These are phyloP conservation scores for Epithemia pelagica DNA, from an alignment of 108 stramenopile species.

Conservation along the genomic window DNA sequence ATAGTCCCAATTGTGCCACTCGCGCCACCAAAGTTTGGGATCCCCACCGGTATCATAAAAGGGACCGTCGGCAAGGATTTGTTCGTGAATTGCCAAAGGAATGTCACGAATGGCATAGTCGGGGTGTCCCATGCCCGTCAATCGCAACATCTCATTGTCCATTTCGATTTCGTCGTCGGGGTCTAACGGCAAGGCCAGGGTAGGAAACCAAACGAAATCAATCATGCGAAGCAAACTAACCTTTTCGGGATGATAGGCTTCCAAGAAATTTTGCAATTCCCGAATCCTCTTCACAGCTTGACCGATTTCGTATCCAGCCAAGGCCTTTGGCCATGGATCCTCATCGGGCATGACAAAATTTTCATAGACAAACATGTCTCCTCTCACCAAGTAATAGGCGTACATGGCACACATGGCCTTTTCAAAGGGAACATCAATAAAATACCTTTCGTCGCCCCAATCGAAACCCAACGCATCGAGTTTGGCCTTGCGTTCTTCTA, in stretches of 20 bases:
- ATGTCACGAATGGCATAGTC: slow-evolving; percentile 65
- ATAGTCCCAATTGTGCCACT: slow-evolving; percentile 77
- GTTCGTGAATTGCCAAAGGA: slow-evolving; percentile 58
- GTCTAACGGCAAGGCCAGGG: slow-evolving; percentile 65
- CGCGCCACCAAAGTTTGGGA: slow-evolving; percentile 41
- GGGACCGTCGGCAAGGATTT: slow-evolving; percentile 71
- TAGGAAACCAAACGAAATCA: slow-evolving; percentile 85
- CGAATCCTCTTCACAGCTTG: slow-evolving; percentile 65
- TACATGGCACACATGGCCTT: slow-evolving; percentile 82
- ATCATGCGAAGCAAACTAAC: slow-evolving; percentile 70
- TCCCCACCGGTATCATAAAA: slow-evolving; percentile 52
- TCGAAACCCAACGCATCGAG: slow-evolving; percentile 83
- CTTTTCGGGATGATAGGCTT: slow-evolving; percentile 83
- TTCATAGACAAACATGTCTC: slow-evolving; percentile 71
- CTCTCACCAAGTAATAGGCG: slow-evolving; percentile 76
- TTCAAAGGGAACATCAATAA: slow-evolving; percentile 85
- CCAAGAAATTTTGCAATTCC: slow-evolving; percentile 75
- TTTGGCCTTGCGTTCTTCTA: slow-evolving; percentile 67
- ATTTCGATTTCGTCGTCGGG: slow-evolving; percentile 56
- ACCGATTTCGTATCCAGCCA: slow-evolving; percentile 83
- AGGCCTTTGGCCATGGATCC: slow-evolving; percentile 84
- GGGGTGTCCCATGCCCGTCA: slow-evolving; percentile 68
- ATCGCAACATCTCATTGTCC: slow-evolving; percentile 43
- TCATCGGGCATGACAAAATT: slow-evolving; percentile 88
- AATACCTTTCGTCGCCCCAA: slow-evolving; percentile 80